These are phyloP conservation scores for Psilocybe cubensis DNA, from an alignment of 768 basidiomycete species.

Conservation along the genomic window DNA sequence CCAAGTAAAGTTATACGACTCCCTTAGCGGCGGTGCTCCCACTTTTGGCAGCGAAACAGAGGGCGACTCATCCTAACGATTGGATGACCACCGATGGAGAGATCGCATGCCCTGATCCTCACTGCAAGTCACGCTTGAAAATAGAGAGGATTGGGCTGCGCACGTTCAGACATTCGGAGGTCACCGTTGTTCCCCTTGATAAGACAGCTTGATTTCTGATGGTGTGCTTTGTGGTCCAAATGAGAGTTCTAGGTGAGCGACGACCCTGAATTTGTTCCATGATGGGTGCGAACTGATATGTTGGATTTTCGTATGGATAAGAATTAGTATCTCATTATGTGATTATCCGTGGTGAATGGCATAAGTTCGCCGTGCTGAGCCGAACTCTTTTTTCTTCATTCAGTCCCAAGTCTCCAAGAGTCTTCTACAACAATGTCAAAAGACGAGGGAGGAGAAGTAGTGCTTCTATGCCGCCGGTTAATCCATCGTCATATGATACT, in stretches of 20 bases:
- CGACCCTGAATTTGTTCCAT: background rate
- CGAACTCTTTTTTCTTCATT: background rate
- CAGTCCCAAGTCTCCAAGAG: too few relatives aligned
- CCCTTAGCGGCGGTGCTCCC: conserved; percentile 60
- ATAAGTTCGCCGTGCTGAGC: background rate
- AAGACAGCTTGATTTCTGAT: background rate
- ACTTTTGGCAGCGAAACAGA: conserved; percentile 70
- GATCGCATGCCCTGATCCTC: conserved; percentile 69
- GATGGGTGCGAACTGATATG: background rate
- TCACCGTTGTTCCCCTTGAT: conserved; percentile 48
- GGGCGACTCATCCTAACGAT: conserved; percentile 54
- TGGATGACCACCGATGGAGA: conserved; percentile 73
- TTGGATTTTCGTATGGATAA: background rate
- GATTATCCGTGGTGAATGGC: background rate
- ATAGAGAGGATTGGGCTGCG: conserved; percentile 54
- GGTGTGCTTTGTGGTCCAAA: too few relatives aligned
- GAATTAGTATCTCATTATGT: background rate
- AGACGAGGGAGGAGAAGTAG: background rate
- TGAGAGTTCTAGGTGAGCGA: background rate
- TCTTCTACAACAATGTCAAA: background rate
- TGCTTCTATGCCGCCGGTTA: background rate
- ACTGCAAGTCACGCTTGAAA: conserved; percentile 59
- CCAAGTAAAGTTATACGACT: background rate
- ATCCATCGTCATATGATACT: background rate
- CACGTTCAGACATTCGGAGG: conserved; percentile 57